Base-by-base conservation (phyloP, 108 stramenopile species). In the Pseudonitzschia pungens region DNA sequence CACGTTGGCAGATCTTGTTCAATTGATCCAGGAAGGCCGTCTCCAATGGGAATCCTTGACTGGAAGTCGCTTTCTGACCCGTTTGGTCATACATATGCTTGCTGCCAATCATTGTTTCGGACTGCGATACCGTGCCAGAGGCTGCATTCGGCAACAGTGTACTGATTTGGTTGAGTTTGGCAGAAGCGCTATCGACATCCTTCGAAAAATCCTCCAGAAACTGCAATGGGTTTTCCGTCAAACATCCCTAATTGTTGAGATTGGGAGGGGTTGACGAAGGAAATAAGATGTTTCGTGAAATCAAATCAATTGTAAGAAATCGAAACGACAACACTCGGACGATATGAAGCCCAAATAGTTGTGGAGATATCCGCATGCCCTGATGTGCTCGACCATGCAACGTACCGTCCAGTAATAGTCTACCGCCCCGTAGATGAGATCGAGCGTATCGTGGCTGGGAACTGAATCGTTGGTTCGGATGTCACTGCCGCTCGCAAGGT, bases 351-450 rank as follows among this genome's bases (percentile, higher is more conserved):
- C n/a, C n/a, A n/a, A n/a, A n/a, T n/a, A n/a, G n/a, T n/a, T n/a
- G n/a, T n/a, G n/a, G n/a, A n/a, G n/a, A n/a, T n/a, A n/a, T n/a
- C n/a, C 6, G 42, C 42, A 43, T 11, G 11, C 42, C 11, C 42
- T 43, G 42, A 43, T 43, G 42, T 6, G 11, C 42, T 43, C 42
- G 9, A 6, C 9, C 42, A 43, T 11, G 11, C 22, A 31, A 50
- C 83, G 36, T 76, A 84, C 83, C 36, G 65, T 65, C 12, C 72
- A 59, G 53, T 63, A 85, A 33, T 85, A 85, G 21, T 72, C 33
- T 32, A 85, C 75, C 22, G 69, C 27, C 1, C 64, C 73, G 51
- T 70, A 74, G 29, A 60, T 57, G 29, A 78, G 48, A 41, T 60
- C 66, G 18, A 74, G 31, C 2, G 73, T 36, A 1, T 54, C 59